Evolutionary conservation across 805 yeast species (phyloP), one percentile per base, ranked within the genome.

Genomic region (Wickerhamomyces canadensis): DNA sequence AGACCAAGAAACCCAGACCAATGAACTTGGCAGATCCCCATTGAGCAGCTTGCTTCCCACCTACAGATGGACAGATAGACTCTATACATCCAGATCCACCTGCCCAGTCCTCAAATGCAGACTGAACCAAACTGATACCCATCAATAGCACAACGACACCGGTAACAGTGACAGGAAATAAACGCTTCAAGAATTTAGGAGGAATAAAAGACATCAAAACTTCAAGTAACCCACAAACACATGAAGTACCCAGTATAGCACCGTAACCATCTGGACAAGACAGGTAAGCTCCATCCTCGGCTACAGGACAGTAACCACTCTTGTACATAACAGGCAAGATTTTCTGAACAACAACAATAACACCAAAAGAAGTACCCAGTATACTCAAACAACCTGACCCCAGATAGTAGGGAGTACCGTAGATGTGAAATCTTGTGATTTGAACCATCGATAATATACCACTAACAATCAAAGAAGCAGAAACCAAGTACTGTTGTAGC

Each of bases 191-290:
- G 21, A 72, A 46, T 31, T 69, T 71, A 4, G 95, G 79, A 9
- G 97, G 96, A 44, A 81, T 60, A 57, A 88, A 88, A 1, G 95
- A 81, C 38, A 85, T 57, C 12, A 71, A 52, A 26, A 88, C 68
- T 66, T 85, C 94, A 14, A 87, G 52, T 21, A 88, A 65, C 3
- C 86, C 81, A 60, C 95, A 84, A 15, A 78, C 71, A 36, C 76
- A 70, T 4, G 88, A 80, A 7, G 95, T 83, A 25, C 82, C 96
- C 41, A 88, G 62, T 27, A 88, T 71, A 11, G 78, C 78, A 46
- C 96, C 97, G 55, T 86, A 89, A 1, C 94, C 97, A 43, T 83
- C 84, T 9, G 94, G 94, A 63, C 97, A 88, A 4, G 96, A 75
- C 34, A 84, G 67, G 11, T 61, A 52, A 5, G 74, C 76, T 6